Evolutionary conservation across 768 basidiomycete genomes (phyloP), one percentile per base, ranked within the genome.

Genomic region (Lepiota venenata): DNA sequence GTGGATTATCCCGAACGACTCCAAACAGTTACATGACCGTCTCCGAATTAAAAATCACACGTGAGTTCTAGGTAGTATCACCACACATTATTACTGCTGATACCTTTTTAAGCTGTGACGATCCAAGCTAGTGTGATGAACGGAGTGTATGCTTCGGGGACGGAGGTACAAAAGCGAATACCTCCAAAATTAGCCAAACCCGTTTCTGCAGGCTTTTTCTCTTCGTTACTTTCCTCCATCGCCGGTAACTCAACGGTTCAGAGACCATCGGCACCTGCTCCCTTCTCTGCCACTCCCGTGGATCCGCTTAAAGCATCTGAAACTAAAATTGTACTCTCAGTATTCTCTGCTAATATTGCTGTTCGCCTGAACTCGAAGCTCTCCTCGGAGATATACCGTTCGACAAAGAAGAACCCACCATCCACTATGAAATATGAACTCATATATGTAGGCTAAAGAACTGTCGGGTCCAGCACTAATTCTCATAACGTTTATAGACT

Each of bases 321-420:
- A 49, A 82, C 81, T 0, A 80, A 73, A 56, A 83, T 91, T 22
- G 70, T 77, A 1, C 63, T 91, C 50, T 79, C 83, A 1, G 79
- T 89, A 40, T 88, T 84, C 63, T 78, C 84, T 8, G 87, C 85
- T 2, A 76, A 84, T 36, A 79, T 90, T 12, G 76, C 78, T 42
- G 85, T 91, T 16, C 76, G 70, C 40, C 66, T 91, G 15, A 82
- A 83, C 57, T 77, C 81, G 67, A 89, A 87, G 63, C 71, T 88
- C 45, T 74, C 81, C 1, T 67, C 73, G 8, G 96, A 98, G 67
- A 73, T 98, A 32, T 80, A 88, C 56, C 77, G 96, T 55, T 91
- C 93, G 0, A 99, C 95, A 10, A 98, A 98, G 80, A 99, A 99
- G 75, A 86, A 90, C 51, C 89, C 92, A 0, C 96, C 96, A 0